phyloP scores from a whole-genome alignment of 305 asterid species.

The Plantago coronopus region DNA sequence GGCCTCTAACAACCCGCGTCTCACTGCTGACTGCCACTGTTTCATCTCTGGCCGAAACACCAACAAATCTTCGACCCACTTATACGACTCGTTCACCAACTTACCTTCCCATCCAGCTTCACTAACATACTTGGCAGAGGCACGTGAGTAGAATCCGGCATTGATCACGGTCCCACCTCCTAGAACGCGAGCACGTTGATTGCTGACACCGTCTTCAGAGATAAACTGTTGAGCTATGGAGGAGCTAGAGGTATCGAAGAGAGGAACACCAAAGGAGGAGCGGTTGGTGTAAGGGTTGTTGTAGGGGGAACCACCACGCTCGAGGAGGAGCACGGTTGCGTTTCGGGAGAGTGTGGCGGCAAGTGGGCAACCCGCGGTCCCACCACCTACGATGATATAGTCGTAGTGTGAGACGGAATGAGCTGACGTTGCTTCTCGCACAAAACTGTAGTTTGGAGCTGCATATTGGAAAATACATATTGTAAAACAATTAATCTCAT shows the following conservation, averaged over 20 bases:
- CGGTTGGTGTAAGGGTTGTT: slow-evolving; percentile 58
- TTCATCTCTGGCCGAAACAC: slow-evolving; percentile 58
- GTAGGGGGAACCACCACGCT: slow-evolving; percentile 80
- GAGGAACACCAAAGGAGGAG: slow-evolving; percentile 49
- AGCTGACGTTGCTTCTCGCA: slow-evolving; percentile 62
- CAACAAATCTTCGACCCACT: slow-evolving; percentile 75
- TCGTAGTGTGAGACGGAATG: slow-evolving; percentile 60
- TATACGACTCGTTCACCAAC: slow-evolving; percentile 54
- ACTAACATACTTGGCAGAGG: slow-evolving; percentile 36
- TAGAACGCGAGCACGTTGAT: slow-evolving; percentile 68
- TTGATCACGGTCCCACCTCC: slow-evolving; percentile 84
- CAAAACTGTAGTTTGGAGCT: slow-evolving; percentile 57
- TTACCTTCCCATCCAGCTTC: slow-evolving; percentile 60
- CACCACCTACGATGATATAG: slow-evolving; percentile 87
- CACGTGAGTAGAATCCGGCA: slow-evolving; percentile 85
- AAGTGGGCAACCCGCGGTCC: slow-evolving; percentile 89
- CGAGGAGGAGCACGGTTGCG: slow-evolving; percentile 68
- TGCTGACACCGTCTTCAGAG: slow-evolving; percentile 86
- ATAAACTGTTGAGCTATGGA: slow-evolving; percentile 86
- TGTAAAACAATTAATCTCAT: no score
- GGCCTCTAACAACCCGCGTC: slow-evolving; percentile 61
- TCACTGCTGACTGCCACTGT: slow-evolving; percentile 83
- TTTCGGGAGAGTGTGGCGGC: slow-evolving; percentile 85
- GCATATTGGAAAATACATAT: slow-evolving; percentile 9
- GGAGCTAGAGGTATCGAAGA: slow-evolving; percentile 54